Conservation (phyloP, 1,139 yeast genomes). For the Scheffersomyces titani region DNA sequence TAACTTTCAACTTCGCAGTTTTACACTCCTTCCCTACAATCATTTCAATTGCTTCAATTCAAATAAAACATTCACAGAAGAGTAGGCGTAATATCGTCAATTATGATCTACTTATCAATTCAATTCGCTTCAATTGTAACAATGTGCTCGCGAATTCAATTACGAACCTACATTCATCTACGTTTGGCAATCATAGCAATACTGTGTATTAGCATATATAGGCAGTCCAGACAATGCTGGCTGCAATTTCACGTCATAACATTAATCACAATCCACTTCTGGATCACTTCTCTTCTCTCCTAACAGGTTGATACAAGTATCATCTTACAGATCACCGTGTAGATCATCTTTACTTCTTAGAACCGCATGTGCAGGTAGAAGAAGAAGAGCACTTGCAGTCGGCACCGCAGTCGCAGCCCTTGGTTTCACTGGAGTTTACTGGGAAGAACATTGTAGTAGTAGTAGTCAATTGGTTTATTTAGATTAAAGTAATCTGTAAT, state of each 20-base stretch:
- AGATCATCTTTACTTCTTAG: conserved; percentile 14
- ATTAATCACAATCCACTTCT: background rate
- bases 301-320: background rate
- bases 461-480: background rate
- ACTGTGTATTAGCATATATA: background rate
- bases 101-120: background rate
- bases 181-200: background rate
- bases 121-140: too few relatives aligned
- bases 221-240: background rate
- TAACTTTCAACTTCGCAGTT: background rate
- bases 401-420: conserved; percentile 24
- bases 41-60: too few relatives aligned
- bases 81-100: background rate
- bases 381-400: conserved; percentile 27
- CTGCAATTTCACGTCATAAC: background rate
- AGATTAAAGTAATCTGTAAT: background rate
- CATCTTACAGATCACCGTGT: background rate
- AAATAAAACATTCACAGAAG: background rate
- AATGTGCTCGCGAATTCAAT: too few relatives aligned
- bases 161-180: background rate
- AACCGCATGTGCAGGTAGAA: conserved; percentile 23
- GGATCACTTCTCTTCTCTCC: background rate
- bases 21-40: too few relatives aligned
- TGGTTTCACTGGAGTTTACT: conserved; percentile 16
- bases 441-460: background rate